These are phyloP conservation scores for Fusarium piperis DNA, from an alignment of 2,329 filamentous ascomycete species.

Conservation along the genomic window DNA sequence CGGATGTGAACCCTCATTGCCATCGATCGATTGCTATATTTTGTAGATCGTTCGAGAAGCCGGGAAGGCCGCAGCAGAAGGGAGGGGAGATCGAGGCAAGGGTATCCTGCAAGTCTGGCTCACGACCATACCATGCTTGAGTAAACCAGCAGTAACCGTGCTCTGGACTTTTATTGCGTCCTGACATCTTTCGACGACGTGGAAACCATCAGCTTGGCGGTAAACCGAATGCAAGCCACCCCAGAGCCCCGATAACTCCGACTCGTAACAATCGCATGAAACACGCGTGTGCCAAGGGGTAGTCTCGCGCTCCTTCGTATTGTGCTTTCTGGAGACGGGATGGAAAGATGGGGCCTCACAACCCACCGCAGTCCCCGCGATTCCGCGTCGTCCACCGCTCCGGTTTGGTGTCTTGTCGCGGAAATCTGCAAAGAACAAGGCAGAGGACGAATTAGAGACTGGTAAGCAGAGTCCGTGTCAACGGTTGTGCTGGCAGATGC, in stretches of 20 bases:
- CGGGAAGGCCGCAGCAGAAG: neutral
- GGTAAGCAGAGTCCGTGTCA: neutral
- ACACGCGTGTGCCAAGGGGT: neutral
- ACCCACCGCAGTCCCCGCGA: neutral
- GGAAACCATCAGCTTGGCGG: neutral
- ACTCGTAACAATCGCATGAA: constrained; percentile 1
- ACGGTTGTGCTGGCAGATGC: constrained; percentile 16
- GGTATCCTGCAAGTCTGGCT: neutral
- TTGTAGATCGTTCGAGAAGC: neutral
- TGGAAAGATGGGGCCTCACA: neutral
- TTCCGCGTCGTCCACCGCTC: neutral
- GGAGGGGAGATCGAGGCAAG: neutral
- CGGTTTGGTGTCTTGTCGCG: neutral
- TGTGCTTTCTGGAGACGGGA: neutral
- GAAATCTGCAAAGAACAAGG: neutral
- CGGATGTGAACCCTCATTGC: neutral
- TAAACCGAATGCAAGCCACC: neutral
- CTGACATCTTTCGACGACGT: neutral
- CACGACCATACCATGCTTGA: neutral
- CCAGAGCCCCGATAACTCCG: neutral
- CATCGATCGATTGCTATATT: neutral
- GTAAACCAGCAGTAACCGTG: neutral
- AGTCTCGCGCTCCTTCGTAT: neutral
- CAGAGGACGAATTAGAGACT: neutral
- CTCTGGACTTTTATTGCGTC: constrained; percentile 5